These are phyloP conservation scores for Letharia lupina DNA, from an alignment of 495 filamentous ascomycete genomes.

Conservation along the genomic window DNA sequence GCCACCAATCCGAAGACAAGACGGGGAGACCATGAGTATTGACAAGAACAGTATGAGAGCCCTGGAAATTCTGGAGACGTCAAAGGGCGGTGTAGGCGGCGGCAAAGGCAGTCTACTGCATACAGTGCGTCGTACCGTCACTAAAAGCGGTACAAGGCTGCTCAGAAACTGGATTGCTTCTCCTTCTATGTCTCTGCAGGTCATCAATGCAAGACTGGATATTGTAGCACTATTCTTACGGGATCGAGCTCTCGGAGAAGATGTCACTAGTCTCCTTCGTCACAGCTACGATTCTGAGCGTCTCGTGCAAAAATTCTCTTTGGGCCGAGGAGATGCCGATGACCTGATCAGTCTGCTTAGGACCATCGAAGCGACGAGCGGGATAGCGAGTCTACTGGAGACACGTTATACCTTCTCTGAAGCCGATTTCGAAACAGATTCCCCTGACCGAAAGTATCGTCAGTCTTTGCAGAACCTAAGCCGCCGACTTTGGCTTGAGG, in stretches of 20 bases:
- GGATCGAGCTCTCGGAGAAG: conserved; percentile 54
- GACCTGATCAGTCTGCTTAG: conserved; percentile 75
- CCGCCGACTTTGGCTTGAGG: conserved; percentile 56
- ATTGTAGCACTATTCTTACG: conserved; percentile 67
- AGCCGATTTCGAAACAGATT: conserved; percentile 27
- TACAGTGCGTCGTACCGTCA: conserved; percentile 78
- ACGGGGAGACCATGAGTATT: conserved; percentile 74
- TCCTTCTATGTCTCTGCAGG: conserved; percentile 72
- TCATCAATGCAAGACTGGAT: conserved; percentile 74
- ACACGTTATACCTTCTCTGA: conserved; percentile 14
- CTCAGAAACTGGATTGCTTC: conserved; percentile 74
- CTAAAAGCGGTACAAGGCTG: conserved; percentile 79
- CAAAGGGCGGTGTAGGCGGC: conserved; percentile 56
- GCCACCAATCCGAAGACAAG: conserved; percentile 63
- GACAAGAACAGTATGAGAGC: conserved; percentile 85
- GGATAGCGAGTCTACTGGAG: conserved; percentile 48
- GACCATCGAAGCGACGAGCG: conserved; percentile 70
- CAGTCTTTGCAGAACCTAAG: conserved; percentile 46
- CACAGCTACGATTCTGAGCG: conserved; percentile 79
- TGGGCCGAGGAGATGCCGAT: conserved; percentile 89
- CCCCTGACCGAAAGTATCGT: conserved; percentile 26
- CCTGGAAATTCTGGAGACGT: conserved; percentile 78
- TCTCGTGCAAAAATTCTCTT: conserved; percentile 83
- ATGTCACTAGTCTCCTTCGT: conserved; percentile 57
- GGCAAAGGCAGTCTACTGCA: conserved; percentile 81